Evolutionary conservation across 1,139 yeast species (phyloP), one percentile per base, ranked within the genome.

Genomic region (Kluyveromyces marxianus): DNA sequence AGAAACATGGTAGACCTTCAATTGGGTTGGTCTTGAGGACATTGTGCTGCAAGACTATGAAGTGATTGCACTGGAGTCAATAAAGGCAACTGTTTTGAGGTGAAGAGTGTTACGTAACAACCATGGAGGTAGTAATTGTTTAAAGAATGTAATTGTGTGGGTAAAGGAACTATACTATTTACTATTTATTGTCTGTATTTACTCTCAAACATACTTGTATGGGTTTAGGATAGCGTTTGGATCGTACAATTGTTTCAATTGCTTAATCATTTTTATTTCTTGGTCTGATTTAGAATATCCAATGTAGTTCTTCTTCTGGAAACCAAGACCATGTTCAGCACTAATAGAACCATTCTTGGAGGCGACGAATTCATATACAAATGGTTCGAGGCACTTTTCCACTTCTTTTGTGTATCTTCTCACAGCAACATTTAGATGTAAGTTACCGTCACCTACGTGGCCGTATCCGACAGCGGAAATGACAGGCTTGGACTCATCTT

Each of bases 261-360:
- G 76, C 62, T 81, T 83, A 75, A 89, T 88, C 69, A 87, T 65
- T 39, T 69, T 63, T 51, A 89, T 77, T 65, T 85, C 87, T 43
- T 70, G 69, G 7, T 75, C 79, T 54, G 77, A 76, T 72, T 88
- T 88, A 55, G 94, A 78, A 69, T 89, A 89, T 10, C 83, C 83
- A 55, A 89, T 75, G 63, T 84, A 88, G 59, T 84, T 83, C 59
- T 82, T 85, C 81, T 89, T 89, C 61, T 89, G 96, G 76, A 89
- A 84, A 1, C 97, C 97, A 50, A 89, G 74, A 3, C 97, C 97
- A 64, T 89, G 97, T 66, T 89, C 97, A 35, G 97, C 97, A 45
- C 94, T 83, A 49, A 89, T 83, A 2, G 96, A 87, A 34, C 97
- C 97, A 41, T 78, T 69, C 54, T 74, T 74, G 53, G 82, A 76